Conservation (phyloP, 306 rosid genomes). For the Trifolium pratense region DNA sequence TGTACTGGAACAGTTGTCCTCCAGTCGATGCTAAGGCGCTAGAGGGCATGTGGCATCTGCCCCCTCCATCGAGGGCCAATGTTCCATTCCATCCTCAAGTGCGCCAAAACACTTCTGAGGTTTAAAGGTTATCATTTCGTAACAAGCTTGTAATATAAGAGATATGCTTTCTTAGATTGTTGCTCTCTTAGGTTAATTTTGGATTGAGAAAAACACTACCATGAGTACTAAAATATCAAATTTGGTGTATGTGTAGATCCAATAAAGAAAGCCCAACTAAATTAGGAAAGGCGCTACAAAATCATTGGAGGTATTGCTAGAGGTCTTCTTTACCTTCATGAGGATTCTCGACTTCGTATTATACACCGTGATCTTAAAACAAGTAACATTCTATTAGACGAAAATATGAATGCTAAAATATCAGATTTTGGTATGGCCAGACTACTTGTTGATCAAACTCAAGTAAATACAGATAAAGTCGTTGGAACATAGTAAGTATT, state of each 20-base stretch:
- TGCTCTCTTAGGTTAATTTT: no score
- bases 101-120: no score
- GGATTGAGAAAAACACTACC: background rate
- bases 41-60: no score
- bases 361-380: slow-evolving; percentile 49
- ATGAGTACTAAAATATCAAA: background rate
- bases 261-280: slow-evolving; percentile 10
- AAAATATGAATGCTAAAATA: slow-evolving; percentile 49
- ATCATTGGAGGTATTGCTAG: slow-evolving; percentile 50
- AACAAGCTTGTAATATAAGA: no score
- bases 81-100: no score
- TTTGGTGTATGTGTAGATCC: slow-evolving; percentile 41
- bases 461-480: slow-evolving; percentile 41
- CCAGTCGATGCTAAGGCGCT: no score
- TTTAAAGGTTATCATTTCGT: no score
- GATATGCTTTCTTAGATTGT: no score
- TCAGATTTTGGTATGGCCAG: slow-evolving; percentile 58
- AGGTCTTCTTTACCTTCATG: slow-evolving; percentile 55
- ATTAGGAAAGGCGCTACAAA: slow-evolving; percentile 47
- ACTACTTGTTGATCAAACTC: slow-evolving; percentile 42
- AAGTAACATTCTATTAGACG: slow-evolving; percentile 53
- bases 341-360: slow-evolving; percentile 50
- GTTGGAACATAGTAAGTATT: slow-evolving; percentile 54
- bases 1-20: no score
- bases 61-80: no score